phyloP scores from a whole-genome alignment of 1,139 yeast genomes.

The Kazachstania sp. region DNA sequence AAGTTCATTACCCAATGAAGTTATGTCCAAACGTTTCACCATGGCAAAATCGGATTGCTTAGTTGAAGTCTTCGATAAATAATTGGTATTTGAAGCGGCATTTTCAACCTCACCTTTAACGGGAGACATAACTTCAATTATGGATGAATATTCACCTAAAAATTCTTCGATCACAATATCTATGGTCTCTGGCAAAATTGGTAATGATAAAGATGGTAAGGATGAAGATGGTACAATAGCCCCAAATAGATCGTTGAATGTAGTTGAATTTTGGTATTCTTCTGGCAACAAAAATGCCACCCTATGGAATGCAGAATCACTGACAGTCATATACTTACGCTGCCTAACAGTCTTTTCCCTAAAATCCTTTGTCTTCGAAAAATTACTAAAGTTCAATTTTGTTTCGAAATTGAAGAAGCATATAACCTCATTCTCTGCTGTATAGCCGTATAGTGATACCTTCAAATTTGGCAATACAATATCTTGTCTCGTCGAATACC shows the following conservation, averaged over 20 bases:
- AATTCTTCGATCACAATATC: constrained; percentile 36
- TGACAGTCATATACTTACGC: constrained; percentile 53
- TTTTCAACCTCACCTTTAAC: background rate
- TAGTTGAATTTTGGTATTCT: constrained; percentile 36
- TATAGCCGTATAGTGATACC: constrained; percentile 24
- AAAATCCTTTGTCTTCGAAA: constrained; percentile 48
- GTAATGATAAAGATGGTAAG: constrained; percentile 57
- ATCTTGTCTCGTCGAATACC: constrained; percentile 53
- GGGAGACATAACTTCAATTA: background rate
- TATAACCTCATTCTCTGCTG: constrained; percentile 13
- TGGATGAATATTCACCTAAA: constrained; percentile 18
- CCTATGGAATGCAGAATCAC: constrained; percentile 81
- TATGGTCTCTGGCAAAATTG: constrained; percentile 41
- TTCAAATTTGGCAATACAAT: constrained; percentile 40
- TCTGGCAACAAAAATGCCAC: constrained; percentile 59
- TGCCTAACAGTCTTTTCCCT: constrained; percentile 44
- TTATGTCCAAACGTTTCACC: background rate
- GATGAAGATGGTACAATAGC: constrained; percentile 55
- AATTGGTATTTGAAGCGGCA: background rate
- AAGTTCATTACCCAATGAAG: background rate
- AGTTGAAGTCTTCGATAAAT: background rate
- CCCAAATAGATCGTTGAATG: constrained; percentile 42
- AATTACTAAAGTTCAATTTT: constrained; percentile 50
- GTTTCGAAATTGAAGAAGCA: constrained; percentile 38
- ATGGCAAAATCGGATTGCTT: background rate